Conservation (phyloP, 1,139 yeast species). For the Saccharomyces pastorianus region DNA sequence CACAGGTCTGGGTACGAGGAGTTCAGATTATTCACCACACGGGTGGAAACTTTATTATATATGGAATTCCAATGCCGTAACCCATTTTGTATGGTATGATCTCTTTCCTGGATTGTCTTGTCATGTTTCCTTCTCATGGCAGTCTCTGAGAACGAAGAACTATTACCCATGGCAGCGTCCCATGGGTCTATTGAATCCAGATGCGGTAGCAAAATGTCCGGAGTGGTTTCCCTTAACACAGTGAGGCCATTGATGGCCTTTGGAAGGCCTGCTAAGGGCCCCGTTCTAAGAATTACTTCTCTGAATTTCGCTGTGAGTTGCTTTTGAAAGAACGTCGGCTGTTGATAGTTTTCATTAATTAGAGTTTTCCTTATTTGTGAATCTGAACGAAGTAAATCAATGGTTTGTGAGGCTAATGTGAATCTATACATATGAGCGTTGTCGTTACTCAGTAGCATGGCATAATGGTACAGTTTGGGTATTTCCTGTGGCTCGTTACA, state of each 20-base stretch:
- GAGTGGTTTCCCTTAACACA: conserved; percentile 57
- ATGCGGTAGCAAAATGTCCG: conserved; percentile 35
- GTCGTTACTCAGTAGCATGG: conserved; percentile 45
- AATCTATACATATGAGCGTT: conserved; percentile 11
- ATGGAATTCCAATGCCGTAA: conserved; percentile 64
- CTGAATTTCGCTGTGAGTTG: conserved; percentile 50
- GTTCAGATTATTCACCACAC: conserved; percentile 61
- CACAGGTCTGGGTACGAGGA: conserved; percentile 81
- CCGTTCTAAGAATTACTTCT: conserved; percentile 66
- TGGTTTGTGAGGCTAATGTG: conserved; percentile 16
- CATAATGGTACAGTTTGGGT: conserved; percentile 67
- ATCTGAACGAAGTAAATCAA: conserved; percentile 12
- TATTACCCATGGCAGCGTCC: conserved; percentile 18
- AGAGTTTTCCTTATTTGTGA: conserved; percentile 2
- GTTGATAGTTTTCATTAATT: conserved; percentile 17
- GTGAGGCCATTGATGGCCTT: conserved; percentile 71
- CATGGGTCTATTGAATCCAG: conserved; percentile 18
- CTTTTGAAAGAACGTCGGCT: conserved; percentile 19
- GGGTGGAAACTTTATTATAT: conserved; percentile 62
- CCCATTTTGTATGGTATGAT: conserved; percentile 3
- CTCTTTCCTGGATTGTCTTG: conserved; percentile 8
- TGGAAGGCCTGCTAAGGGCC: conserved; percentile 79
- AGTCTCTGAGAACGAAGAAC: conserved; percentile 11
- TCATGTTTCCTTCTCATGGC: conserved; percentile 8
- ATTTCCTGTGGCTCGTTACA: conserved; percentile 78